Conservation (phyloP, 1,284 basidiomycete species). For the Sporisorium iseilematis-ciliati region DNA sequence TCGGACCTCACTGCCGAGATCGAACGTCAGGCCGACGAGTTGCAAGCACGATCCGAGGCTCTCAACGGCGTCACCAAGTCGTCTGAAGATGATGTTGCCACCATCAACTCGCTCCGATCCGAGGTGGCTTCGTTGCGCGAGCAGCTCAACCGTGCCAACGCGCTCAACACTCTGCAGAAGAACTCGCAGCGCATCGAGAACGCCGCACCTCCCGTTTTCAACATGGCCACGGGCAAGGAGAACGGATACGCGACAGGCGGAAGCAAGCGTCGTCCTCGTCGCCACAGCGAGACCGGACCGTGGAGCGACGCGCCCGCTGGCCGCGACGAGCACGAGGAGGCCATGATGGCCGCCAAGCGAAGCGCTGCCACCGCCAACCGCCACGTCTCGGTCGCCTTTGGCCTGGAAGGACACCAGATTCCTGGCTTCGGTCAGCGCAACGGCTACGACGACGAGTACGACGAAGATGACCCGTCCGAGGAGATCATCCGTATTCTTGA, state of each 20-base stretch:
- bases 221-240: conserved; percentile 64
- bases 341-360: conserved; percentile 80
- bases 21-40: conserved; percentile 78
- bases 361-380: conserved; percentile 79
- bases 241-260: conserved; percentile 47
- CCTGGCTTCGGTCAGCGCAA: conserved; percentile 54
- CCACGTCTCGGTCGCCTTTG: conserved; percentile 88
- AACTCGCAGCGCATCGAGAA: conserved; percentile 67
- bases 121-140: conserved; percentile 92
- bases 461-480: conserved; percentile 86
- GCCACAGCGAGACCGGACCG: conserved; percentile 86
- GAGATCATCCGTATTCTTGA: conserved; percentile 95
- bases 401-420: conserved; percentile 57
- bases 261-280: conserved; percentile 74
- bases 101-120: conserved; percentile 87
- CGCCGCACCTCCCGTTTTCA: conserved; percentile 62
- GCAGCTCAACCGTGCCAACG: conserved; percentile 92
- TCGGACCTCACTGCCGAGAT: conserved; percentile 79
- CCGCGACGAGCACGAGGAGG: conserved; percentile 78
- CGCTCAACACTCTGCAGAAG: conserved; percentile 71
- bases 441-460: conserved; percentile 58
- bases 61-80: conserved; percentile 62
- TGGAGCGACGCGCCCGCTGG: conserved; percentile 77
- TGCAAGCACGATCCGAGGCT: conserved; percentile 77
- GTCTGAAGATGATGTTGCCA: conserved; percentile 80